A percentile compares a stretch with the other conserved stretches of the same genome.
Evolutionary conservation across 345 rosid species (phyloP).

Genomic region (Brassica nigra): DNA sequence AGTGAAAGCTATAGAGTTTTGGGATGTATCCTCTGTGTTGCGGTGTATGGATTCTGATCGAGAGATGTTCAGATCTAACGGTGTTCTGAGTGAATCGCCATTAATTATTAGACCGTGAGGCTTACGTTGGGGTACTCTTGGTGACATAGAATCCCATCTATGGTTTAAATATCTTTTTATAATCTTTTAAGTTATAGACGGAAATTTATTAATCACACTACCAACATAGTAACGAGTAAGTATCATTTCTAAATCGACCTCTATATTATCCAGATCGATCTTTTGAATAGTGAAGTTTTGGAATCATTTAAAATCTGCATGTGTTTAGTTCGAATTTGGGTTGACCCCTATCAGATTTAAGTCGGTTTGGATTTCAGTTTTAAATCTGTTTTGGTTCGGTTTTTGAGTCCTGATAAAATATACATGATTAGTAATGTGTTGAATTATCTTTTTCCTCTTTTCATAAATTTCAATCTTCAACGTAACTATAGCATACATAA

Average conservation of each 20-base stretch:
- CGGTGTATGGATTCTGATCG: conserved; percentile 11
- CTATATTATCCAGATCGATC: no score
- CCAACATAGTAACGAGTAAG: no score
- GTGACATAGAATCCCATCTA: no score
- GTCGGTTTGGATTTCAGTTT: no score
- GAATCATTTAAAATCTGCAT: no score
- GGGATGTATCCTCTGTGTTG: neutral
- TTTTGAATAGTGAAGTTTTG: no score
- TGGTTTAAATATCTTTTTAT: neutral
- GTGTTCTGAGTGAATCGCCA: conserved; percentile 1
- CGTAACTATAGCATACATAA: neutral
- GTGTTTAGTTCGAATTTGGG: no score
- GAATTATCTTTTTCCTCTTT: neutral
- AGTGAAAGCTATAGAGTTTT: neutral
- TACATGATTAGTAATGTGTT: neutral
- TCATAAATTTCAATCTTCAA: neutral
- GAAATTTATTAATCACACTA: neutral
- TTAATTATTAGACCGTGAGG: neutral
- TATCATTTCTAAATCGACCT: no score
- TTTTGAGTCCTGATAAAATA: no score
- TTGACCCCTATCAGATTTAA: neutral
- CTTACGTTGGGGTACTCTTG: neutral
- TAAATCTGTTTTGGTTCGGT: no score
- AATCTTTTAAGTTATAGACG: neutral
- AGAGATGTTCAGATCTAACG: conserved; percentile 24